A percentile compares a stretch with the other conserved stretches of the same genome.
Conservation (phyloP, 805 yeast genomes). For the Kregervanrija pseudodelftensis region DNA sequence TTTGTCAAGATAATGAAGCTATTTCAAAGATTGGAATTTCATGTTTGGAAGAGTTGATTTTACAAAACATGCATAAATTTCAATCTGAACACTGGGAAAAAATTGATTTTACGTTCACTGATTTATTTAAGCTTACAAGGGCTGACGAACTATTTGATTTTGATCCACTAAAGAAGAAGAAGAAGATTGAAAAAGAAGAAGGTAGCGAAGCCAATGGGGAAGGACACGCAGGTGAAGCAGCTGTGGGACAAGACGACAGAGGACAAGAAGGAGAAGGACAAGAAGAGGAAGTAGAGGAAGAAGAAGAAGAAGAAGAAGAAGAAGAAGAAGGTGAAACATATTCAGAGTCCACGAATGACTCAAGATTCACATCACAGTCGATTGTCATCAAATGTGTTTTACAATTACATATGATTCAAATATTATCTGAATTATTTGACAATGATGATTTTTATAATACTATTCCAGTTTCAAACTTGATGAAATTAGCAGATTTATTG, state of each 20-base stretch:
- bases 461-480: conserved; percentile 61
- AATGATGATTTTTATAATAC: conserved; percentile 57
- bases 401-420: conserved; percentile 83
- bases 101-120: conserved; percentile 56
- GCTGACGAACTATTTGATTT: conserved; percentile 75
- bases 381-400: conserved; percentile 90
- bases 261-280: conserved; percentile 6
- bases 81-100: conserved; percentile 64
- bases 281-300: conserved; percentile 9
- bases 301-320: conserved; percentile 13
- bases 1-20: conserved; percentile 95
- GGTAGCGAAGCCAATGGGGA: conserved; percentile 28
- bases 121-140: conserved; percentile 72
- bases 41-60: conserved; percentile 71
- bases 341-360: conserved; percentile 2
- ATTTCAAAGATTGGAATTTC: conserved; percentile 92
- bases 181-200: conserved; percentile 10
- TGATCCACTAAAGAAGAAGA: conserved; percentile 36
- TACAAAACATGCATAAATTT: conserved; percentile 68
- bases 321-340: conserved; percentile 5
- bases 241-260: conserved; percentile 15
- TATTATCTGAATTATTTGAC: conserved; percentile 73
- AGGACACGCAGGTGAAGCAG: conserved; percentile 22
- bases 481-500: conserved; percentile 53
- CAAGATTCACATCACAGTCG: conserved; percentile 42